phyloP scores from a whole-genome alignment of 192 early-diverging fungal species.

The Umbelopsis ramanniana region DNA sequence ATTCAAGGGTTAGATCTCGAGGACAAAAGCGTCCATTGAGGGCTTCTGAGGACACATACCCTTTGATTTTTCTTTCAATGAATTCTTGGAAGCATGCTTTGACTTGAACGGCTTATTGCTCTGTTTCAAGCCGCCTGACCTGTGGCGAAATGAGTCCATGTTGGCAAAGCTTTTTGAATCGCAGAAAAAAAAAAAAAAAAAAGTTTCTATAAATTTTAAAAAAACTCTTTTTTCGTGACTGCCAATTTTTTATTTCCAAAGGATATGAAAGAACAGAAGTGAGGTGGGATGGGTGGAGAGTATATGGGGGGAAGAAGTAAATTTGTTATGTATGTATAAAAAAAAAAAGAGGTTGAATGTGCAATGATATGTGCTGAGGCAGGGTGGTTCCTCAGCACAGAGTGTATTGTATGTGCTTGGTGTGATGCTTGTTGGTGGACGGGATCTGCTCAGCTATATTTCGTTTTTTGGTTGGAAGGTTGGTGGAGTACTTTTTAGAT shows the following conservation, averaged over 20 bases:
- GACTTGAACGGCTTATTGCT: constrained; percentile 98
- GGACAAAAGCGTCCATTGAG: background rate
- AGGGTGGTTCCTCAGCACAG: background rate
- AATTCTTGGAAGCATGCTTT: constrained; percentile 83
- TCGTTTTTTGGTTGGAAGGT: background rate
- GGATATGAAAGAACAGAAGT: too few species aligned
- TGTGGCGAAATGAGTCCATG: constrained; percentile 50
- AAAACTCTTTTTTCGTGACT: constrained; percentile 12
- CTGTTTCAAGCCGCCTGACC: constrained; percentile 85
- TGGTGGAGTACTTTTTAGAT: background rate
- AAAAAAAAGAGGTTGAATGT: background rate
- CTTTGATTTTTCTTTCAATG: constrained; percentile 79
- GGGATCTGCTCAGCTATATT: background rate
- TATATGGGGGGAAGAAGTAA: background rate
- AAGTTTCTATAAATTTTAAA: constrained; percentile 4
- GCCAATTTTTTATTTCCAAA: background rate
- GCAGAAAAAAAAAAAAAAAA: constrained; percentile 24
- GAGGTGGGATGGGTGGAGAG: background rate
- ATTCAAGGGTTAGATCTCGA: background rate
- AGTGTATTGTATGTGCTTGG: background rate
- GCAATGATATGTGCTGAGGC: background rate
- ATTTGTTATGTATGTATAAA: background rate
- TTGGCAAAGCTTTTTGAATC: background rate
- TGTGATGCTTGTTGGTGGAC: background rate
- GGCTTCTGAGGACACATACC: constrained; percentile 42